These are phyloP conservation scores for Amanita polypyramis DNA, from an alignment of 768 basidiomycete genomes.

Conservation along the genomic window DNA sequence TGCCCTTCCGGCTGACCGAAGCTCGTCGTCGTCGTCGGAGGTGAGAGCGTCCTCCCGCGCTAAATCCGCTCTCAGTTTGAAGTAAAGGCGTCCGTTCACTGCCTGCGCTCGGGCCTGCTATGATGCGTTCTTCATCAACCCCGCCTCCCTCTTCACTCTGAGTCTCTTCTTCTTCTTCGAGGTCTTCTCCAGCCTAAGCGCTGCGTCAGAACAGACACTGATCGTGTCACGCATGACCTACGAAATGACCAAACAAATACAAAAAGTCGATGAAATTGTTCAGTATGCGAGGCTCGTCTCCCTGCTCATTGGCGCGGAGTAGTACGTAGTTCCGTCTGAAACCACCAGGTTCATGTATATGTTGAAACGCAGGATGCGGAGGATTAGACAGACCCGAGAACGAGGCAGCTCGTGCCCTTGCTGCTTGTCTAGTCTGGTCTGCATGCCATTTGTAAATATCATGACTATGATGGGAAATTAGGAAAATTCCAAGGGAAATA, in stretches of 20 bases:
- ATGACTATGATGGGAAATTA: conserved; percentile 38
- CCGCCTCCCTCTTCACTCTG: conserved; percentile 59
- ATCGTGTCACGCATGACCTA: conserved; percentile 22
- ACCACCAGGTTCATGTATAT: conserved; percentile 92
- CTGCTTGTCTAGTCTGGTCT: conserved; percentile 51
- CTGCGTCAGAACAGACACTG: conserved; percentile 1
- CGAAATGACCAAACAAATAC: conserved; percentile 92
- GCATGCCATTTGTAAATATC: conserved; percentile 94
- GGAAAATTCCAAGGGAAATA: conserved; percentile 9
- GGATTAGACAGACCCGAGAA: conserved; percentile 47
- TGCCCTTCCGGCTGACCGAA: conserved; percentile 62
- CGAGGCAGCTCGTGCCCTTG: conserved; percentile 60
- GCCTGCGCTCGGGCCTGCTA: neutral
- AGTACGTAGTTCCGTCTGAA: conserved; percentile 86
- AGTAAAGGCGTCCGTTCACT: conserved; percentile 53
- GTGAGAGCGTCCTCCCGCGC: conserved; percentile 22
- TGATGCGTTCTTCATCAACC: conserved; percentile 14
- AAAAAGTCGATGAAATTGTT: conserved; percentile 94
- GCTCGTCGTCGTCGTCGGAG: conserved; percentile 37
- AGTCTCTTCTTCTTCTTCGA: conserved; percentile 70
- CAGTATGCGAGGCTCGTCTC: conserved; percentile 51
- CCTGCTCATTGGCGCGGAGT: conserved; percentile 59
- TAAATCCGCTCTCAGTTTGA: conserved; percentile 15
- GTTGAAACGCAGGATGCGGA: conserved; percentile 73
- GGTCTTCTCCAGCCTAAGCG: conserved; percentile 76